Conservation (phyloP, 2,329 filamentous ascomycete species). For the Balansia obtecta region DNA sequence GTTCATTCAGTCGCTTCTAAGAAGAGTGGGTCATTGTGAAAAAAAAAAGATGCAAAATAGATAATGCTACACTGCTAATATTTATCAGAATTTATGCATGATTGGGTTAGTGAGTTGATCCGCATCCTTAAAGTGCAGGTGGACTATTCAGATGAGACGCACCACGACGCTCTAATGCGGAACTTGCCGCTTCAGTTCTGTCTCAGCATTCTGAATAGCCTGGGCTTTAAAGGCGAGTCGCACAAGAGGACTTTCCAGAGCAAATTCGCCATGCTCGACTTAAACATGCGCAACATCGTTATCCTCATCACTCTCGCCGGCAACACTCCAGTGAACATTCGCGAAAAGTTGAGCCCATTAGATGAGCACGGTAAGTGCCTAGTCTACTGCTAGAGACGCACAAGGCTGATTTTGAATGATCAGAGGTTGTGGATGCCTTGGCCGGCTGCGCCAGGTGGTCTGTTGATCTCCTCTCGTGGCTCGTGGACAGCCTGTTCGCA, state of each 20-base stretch:
- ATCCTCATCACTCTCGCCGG: constrained; percentile 52
- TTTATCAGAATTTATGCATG: constrained; percentile 40
- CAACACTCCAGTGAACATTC: constrained; percentile 39
- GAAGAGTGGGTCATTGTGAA: constrained; percentile 15
- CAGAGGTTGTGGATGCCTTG: constrained; percentile 60
- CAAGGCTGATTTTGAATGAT: not conserved
- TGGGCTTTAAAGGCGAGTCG: constrained; percentile 58
- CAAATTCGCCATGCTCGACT: constrained; percentile 61
- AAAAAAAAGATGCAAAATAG: too few relatives aligned
- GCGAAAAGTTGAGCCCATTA: constrained; percentile 44
- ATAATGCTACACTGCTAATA: constrained; percentile 8
- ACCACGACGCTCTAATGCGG: constrained; percentile 58
- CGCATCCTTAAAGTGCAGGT: constrained; percentile 58
- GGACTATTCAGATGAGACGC: constrained; percentile 69
- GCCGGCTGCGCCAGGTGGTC: constrained; percentile 70
- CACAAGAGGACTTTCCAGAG: constrained; percentile 51
- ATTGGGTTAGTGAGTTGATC: constrained; percentile 55
- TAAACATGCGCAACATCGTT: constrained; percentile 63
- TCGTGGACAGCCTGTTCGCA: constrained; percentile 45
- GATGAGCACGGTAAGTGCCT: constrained; percentile 40
- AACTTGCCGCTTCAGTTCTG: constrained; percentile 64
- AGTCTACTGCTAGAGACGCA: not conserved
- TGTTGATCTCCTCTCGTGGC: constrained; percentile 54
- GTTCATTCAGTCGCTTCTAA: constrained; percentile 36
- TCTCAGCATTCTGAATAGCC: constrained; percentile 64